phyloP scores from a whole-genome alignment of 2,329 filamentous ascomycete genomes.

The Annulohypoxylon truncatum region DNA sequence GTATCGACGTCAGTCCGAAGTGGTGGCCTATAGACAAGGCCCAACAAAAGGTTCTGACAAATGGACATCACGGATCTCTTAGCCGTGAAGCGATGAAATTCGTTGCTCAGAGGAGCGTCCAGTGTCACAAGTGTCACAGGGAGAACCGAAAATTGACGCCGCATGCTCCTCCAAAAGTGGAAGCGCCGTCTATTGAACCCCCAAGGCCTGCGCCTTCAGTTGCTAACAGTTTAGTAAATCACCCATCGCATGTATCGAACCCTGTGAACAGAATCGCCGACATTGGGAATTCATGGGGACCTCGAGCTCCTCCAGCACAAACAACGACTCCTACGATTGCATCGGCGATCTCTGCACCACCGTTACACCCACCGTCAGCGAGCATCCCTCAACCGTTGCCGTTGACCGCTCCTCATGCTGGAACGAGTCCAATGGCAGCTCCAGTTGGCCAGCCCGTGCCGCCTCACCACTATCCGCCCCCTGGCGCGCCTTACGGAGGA shows the following conservation, averaged over 20 bases:
- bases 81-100: slow-evolving; percentile 70
- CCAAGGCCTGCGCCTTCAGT: slow-evolving; percentile 43
- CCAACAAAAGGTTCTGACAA: slow-evolving; percentile 64
- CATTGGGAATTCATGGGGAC: slow-evolving; percentile 42
- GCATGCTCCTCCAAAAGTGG: slow-evolving; percentile 48
- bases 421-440: slow-evolving; percentile 51
- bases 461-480: slow-evolving; percentile 55
- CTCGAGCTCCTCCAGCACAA: slow-evolving; percentile 41
- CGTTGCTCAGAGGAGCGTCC: slow-evolving; percentile 70
- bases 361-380: slow-evolving; percentile 44
- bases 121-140: slow-evolving; percentile 81
- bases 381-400: slow-evolving; percentile 44
- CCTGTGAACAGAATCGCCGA: slow-evolving; percentile 40
- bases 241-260: slow-evolving; percentile 44
- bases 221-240: slow-evolving; percentile 42
- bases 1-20: slow-evolving; percentile 77
- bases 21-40: slow-evolving; percentile 73
- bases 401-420: slow-evolving; percentile 43
- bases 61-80: slow-evolving; percentile 62
- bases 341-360: slow-evolving; percentile 39
- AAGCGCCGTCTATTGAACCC: slow-evolving; percentile 46
- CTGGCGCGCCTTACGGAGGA: slow-evolving; percentile 52
- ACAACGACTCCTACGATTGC: slow-evolving; percentile 36
- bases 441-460: slow-evolving; percentile 52
- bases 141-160: slow-evolving; percentile 59